phyloP scores from a whole-genome alignment of 805 yeast species.

The Wickerhamomyces tratensis region DNA sequence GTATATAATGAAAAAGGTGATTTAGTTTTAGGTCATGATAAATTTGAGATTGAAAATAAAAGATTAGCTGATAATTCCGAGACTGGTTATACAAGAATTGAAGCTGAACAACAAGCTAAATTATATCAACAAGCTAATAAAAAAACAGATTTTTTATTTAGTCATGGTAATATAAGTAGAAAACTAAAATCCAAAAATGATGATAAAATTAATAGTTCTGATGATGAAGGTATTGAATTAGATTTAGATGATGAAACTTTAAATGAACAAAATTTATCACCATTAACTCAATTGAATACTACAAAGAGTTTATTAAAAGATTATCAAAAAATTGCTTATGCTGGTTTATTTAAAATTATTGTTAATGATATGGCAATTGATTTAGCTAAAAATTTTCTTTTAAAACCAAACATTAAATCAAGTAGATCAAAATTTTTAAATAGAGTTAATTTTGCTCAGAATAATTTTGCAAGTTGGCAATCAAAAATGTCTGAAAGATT shows the following conservation, averaged over 20 bases:
- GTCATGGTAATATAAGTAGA: conserved; percentile 4
- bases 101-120: conserved; percentile 78
- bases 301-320: conserved; percentile 78
- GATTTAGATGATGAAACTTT: conserved; percentile 21
- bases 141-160: conserved; percentile 46
- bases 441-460: conserved; percentile 57
- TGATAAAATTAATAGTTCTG: conserved; percentile 28
- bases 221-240: conserved; percentile 10
- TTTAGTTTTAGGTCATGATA: conserved; percentile 22
- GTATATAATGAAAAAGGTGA: conserved; percentile 77
- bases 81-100: conserved; percentile 78
- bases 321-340: conserved; percentile 83
- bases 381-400: conserved; percentile 47
- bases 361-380: conserved; percentile 75
- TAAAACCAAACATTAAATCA: conserved; percentile 38
- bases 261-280: conserved; percentile 26
- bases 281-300: conserved; percentile 61
- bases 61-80: conserved; percentile 29
- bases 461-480: conserved; percentile 80
- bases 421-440: conserved; percentile 39
- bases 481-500: conserved; percentile 58
- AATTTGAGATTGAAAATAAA: conserved; percentile 9
- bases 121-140: conserved; percentile 47
- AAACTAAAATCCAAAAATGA: neutral
- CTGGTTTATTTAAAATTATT: conserved; percentile 70